Percentiles rank a stretch among this genome's conserved stretches.
Conservation (phyloP, 345 rosid genomes). For the Hibiscus trionum region DNA sequence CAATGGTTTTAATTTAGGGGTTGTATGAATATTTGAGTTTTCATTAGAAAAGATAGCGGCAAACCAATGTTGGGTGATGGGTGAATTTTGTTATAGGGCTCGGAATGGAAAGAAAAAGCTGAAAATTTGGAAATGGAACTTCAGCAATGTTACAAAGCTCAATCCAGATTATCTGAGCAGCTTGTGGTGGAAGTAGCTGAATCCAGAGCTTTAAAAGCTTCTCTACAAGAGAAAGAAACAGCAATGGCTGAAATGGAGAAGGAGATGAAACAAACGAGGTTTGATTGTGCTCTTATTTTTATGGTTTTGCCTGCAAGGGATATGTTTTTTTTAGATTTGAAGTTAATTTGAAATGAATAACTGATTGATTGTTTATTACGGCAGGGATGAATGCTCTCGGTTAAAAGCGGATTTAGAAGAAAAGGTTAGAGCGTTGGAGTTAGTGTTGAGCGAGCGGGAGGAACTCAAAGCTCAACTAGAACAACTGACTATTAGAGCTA, state of each 20-base stretch:
- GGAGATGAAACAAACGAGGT: slow-evolving; percentile 53
- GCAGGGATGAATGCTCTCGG: slow-evolving; percentile 58
- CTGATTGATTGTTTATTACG: slow-evolving; percentile 4
- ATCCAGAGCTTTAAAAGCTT: slow-evolving; percentile 59
- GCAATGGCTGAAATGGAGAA: slow-evolving; percentile 39
- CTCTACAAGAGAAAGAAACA: slow-evolving; percentile 61
- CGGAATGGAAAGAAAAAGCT: slow-evolving; percentile 94
- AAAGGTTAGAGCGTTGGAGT: slow-evolving; percentile 53
- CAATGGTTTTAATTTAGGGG: neutral
- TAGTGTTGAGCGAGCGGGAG: slow-evolving; percentile 54
- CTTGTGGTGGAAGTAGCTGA: slow-evolving; percentile 88
- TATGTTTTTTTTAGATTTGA: neutral
- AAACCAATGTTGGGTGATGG: neutral
- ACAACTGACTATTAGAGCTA: slow-evolving; percentile 54
- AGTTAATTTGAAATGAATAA: neutral
- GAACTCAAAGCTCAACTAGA: slow-evolving; percentile 53
- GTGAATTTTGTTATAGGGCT: slow-evolving; percentile 42
- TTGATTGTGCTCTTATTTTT: neutral
- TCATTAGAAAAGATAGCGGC: neutral
- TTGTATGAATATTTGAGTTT: neutral
- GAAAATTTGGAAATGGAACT: slow-evolving; percentile 70
- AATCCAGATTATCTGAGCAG: slow-evolving; percentile 79
- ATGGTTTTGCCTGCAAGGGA: neutral
- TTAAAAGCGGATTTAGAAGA: slow-evolving; percentile 55
- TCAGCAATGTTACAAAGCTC: slow-evolving; percentile 92